phyloP scores from a whole-genome alignment of 371 early-diverging fungal genomes.

The Entomophthora muscae region DNA sequence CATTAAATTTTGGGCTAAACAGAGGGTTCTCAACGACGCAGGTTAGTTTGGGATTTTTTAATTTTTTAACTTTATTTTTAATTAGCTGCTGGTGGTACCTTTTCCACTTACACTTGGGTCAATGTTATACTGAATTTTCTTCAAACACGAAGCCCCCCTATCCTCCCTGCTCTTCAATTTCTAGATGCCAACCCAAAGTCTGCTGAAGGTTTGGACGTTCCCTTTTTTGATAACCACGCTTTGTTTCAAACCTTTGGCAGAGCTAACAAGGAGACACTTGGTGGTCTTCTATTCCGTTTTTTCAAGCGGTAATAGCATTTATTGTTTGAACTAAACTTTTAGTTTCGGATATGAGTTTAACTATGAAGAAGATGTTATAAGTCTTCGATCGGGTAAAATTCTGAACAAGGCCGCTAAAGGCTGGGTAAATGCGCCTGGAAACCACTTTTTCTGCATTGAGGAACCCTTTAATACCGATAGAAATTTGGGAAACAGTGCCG shows the following conservation, averaged over 20 bases:
- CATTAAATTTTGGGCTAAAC: slow-evolving; percentile 67
- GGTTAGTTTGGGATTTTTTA: slow-evolving; percentile 9
- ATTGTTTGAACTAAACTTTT: background rate
- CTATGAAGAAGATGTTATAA: slow-evolving; percentile 56
- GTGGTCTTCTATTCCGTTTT: slow-evolving; percentile 62
- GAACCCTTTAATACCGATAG: slow-evolving; percentile 70
- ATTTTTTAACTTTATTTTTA: background rate
- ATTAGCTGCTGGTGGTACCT: slow-evolving; percentile 49
- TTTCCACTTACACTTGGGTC: slow-evolving; percentile 87
- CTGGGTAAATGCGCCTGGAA: slow-evolving; percentile 45
- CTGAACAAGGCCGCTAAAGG: slow-evolving; percentile 61
- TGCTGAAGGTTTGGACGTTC: slow-evolving; percentile 27
- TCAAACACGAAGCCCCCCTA: slow-evolving; percentile 75
- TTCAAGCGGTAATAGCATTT: slow-evolving; percentile 34
- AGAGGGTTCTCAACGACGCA: slow-evolving; percentile 50
- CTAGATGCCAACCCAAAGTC: slow-evolving; percentile 17
- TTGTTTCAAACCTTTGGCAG: slow-evolving; percentile 39
- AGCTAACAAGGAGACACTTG: slow-evolving; percentile 42
- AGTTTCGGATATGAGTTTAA: slow-evolving; percentile 54
- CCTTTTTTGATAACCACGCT: slow-evolving; percentile 51
- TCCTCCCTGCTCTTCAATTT: slow-evolving; percentile 68
- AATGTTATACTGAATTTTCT: slow-evolving; percentile 75
- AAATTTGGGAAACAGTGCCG: slow-evolving; percentile 80
- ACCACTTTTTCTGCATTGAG: slow-evolving; percentile 64
- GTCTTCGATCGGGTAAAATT: slow-evolving; percentile 51